Evolutionary conservation across 2,329 filamentous ascomycete species (phyloP).

Genomic region (Whalleya microplaca): DNA sequence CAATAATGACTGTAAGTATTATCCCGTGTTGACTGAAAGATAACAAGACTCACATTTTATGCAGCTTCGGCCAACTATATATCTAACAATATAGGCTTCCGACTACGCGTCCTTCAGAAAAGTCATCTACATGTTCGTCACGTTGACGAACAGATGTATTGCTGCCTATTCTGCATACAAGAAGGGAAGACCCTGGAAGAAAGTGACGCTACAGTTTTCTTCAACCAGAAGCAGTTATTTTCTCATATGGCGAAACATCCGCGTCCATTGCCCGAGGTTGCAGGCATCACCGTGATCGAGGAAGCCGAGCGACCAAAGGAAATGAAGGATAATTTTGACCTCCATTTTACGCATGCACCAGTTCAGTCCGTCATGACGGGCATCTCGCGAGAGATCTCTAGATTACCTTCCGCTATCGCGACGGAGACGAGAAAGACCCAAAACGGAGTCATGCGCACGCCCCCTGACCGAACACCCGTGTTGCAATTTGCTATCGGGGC

Average conservation of each 20-base stretch:
- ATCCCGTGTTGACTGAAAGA: not conserved
- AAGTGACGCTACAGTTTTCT: conserved; percentile 61
- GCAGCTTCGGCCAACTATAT: conserved; percentile 52
- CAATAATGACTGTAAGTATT: conserved; percentile 49
- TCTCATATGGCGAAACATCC: conserved; percentile 57
- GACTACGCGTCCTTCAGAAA: conserved; percentile 60
- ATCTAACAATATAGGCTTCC: conserved; percentile 51
- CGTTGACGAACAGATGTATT: conserved; percentile 57
- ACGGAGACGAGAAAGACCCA: conserved; percentile 51
- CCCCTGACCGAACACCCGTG: conserved; percentile 49
- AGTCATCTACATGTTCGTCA: conserved; percentile 54
- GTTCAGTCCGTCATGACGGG: conserved; percentile 46
- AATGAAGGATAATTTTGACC: conserved; percentile 55
- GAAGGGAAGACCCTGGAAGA: conserved; percentile 53
- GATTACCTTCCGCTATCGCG: conserved; percentile 50
- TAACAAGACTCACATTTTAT: conserved; percentile 7
- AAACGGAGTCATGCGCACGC: conserved; percentile 48
- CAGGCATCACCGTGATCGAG: conserved; percentile 54
- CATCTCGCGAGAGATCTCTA: conserved; percentile 44
- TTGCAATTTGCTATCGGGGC: conserved; percentile 54
- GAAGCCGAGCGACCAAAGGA: conserved; percentile 43
- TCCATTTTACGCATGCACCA: conserved; percentile 50
- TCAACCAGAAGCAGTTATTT: conserved; percentile 56
- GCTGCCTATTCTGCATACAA: conserved; percentile 58
- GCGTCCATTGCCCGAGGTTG: conserved; percentile 53